phyloP scores from a whole-genome alignment of 257 asterid genomes.

The Anisodus acutangulus region DNA sequence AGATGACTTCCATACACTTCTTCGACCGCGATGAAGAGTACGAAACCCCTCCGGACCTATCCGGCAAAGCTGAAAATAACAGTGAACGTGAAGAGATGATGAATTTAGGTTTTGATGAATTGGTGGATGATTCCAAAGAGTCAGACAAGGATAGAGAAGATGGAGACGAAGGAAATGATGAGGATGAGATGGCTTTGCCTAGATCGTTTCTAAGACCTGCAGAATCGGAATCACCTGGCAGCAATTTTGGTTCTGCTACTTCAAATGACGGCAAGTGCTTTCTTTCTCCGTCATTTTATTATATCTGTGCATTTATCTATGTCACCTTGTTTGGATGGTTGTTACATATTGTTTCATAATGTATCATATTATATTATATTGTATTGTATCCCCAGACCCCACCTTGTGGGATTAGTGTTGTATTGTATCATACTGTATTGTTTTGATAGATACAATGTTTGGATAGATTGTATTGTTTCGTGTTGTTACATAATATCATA shows the following conservation, averaged over 20 bases:
- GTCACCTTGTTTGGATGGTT: too few species aligned
- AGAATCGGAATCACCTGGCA: conserved; percentile 90
- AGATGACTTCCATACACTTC: conserved; percentile 82
- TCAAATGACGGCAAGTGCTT: conserved; percentile 76
- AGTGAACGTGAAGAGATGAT: conserved; percentile 30
- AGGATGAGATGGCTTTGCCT: conserved; percentile 49
- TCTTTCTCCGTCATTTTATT: neutral
- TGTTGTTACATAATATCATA: too few species aligned
- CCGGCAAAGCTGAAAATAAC: conserved; percentile 37
- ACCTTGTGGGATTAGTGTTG: too few species aligned
- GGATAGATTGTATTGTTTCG: too few species aligned
- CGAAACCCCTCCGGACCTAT: conserved; percentile 51
- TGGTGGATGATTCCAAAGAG: conserved; percentile 42
- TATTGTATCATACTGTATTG: too few species aligned
- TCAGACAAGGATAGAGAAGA: conserved; percentile 43
- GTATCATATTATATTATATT: too few species aligned
- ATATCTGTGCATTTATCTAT: neutral
- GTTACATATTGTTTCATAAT: too few species aligned
- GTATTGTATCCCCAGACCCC: too few species aligned
- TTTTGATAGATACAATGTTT: too few species aligned
- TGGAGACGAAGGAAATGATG: conserved; percentile 39
- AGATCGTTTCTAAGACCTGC: conserved; percentile 62
- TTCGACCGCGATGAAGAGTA: conserved; percentile 87
- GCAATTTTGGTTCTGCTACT: conserved; percentile 82
- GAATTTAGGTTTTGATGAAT: conserved; percentile 43